Conservation (phyloP, 2,329 filamentous ascomycete species). For the Epichloe gansuensis region DNA sequence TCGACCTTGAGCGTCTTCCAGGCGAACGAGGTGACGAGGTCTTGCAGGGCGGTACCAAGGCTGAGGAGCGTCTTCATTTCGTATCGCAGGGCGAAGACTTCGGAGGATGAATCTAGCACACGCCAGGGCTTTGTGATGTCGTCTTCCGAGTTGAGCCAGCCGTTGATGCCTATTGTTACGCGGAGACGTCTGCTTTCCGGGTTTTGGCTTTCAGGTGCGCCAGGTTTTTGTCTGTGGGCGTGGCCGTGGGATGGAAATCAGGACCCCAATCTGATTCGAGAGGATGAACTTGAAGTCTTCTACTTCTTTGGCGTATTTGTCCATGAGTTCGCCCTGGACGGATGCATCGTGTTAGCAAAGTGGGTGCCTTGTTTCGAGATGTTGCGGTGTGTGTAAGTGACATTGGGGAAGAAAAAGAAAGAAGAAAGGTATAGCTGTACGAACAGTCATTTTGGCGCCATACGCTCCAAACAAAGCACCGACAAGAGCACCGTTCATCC, state of each 20-base stretch:
- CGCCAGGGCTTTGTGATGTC: conserved; percentile 75
- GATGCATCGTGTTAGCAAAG: background rate
- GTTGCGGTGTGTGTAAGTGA: background rate
- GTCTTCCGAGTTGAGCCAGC: conserved; percentile 65
- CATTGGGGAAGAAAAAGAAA: background rate
- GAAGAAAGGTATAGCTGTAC: conserved; percentile 5
- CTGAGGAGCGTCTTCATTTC: conserved; percentile 68
- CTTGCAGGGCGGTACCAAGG: conserved; percentile 61
- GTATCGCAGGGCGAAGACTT: conserved; percentile 76
- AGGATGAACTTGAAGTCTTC: conserved; percentile 69
- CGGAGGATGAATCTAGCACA: conserved; percentile 51
- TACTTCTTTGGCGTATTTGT: conserved; percentile 76
- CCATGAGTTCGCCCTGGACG: conserved; percentile 62
- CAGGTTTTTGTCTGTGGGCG: background rate
- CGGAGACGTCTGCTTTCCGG: conserved; percentile 43
- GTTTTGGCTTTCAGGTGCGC: conserved; percentile 5
- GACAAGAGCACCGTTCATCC: conserved; percentile 74
- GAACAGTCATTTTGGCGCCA: conserved; percentile 58
- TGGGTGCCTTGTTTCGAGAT: background rate
- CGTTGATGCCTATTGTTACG: conserved; percentile 76
- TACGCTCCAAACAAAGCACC: conserved; percentile 84
- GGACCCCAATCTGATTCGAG: conserved; percentile 38
- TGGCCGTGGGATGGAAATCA: background rate
- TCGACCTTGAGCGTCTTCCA: conserved; percentile 64
- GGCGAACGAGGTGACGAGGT: conserved; percentile 61